A percentile compares a stretch with the other conserved stretches of the same genome.
phyloP scores from a whole-genome alignment of 2,329 filamentous ascomycete species.

The Trichoderma sp. region DNA sequence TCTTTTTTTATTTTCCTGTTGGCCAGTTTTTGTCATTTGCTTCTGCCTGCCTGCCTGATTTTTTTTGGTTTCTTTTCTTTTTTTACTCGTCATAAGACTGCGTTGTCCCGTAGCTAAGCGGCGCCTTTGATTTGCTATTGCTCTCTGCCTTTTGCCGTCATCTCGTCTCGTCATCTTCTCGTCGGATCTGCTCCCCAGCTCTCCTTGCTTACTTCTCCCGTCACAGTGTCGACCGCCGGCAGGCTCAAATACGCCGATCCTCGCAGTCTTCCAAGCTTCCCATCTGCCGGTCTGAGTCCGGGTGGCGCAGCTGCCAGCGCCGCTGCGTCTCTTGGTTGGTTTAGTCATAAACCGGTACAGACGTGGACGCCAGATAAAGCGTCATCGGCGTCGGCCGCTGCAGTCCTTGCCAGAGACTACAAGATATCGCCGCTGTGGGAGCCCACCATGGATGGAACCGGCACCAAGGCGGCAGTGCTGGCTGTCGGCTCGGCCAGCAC shows the following conservation, averaged over 20 bases:
- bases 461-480: slow-evolving; percentile 70
- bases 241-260: slow-evolving; percentile 68
- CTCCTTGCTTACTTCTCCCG: slow-evolving; percentile 16
- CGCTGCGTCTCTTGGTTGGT: slow-evolving; percentile 71
- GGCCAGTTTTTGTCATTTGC: background rate
- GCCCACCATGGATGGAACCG: slow-evolving; percentile 60
- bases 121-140: background rate
- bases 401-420: slow-evolving; percentile 42
- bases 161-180: background rate
- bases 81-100: background rate
- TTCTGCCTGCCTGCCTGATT: background rate
- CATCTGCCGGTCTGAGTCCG: slow-evolving; percentile 58
- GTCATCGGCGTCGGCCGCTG: slow-evolving; percentile 48
- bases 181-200: background rate
- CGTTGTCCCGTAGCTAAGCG: slow-evolving; percentile 4
- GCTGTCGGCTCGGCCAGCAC: slow-evolving; percentile 46
- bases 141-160: background rate
- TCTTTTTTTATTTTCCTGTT: background rate
- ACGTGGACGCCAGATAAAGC: slow-evolving; percentile 62
- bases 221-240: slow-evolving; percentile 34
- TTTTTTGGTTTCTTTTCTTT: too few species aligned
- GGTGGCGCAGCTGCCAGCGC: slow-evolving; percentile 64
- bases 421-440: slow-evolving; percentile 55
- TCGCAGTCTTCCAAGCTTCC: slow-evolving; percentile 70
- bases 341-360: slow-evolving; percentile 62